Evolutionary conservation across 176 grass and related monocot species (phyloP).

Genomic region (Eragrostis nindensis): DNA sequence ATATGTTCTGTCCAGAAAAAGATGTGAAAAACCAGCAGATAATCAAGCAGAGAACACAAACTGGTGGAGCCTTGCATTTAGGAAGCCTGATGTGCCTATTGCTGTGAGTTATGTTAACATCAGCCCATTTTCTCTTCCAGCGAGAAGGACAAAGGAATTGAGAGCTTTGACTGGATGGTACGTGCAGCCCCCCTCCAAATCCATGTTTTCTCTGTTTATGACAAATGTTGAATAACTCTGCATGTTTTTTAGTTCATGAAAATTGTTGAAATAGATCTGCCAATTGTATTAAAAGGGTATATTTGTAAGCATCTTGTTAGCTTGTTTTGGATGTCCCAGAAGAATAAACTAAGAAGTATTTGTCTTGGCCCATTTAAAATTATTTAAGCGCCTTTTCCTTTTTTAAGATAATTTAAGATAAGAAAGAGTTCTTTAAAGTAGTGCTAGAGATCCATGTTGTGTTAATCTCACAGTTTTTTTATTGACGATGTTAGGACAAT

Average conservation of each 20-base stretch:
- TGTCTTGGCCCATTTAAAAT: neutral
- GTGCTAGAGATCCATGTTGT: neutral
- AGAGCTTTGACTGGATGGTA: constrained; percentile 90
- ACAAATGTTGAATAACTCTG: neutral
- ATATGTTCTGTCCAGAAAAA: constrained; percentile 66
- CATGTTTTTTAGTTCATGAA: neutral
- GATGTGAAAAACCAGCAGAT: constrained; percentile 42
- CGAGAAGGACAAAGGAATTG: constrained; percentile 86
- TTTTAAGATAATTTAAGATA: neutral
- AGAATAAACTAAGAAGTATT: neutral
- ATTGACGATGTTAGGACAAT: too few species aligned
- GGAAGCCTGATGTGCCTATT: constrained; percentile 44
- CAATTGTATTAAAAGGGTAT: neutral
- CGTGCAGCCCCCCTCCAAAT: neutral
- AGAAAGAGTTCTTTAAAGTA: neutral
- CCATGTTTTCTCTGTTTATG: neutral
- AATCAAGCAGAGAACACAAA: constrained; percentile 48
- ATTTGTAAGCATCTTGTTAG: neutral
- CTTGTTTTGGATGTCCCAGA: neutral
- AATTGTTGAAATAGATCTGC: neutral
- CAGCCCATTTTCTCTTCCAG: constrained; percentile 76
- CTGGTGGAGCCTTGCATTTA: constrained; percentile 68
- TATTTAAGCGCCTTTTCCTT: neutral
- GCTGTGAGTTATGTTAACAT: constrained; percentile 60
- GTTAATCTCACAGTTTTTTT: neutral